Evolutionary conservation across 75 land plant species (phyloP).

Genomic region (Pinus tabuliformis): DNA sequence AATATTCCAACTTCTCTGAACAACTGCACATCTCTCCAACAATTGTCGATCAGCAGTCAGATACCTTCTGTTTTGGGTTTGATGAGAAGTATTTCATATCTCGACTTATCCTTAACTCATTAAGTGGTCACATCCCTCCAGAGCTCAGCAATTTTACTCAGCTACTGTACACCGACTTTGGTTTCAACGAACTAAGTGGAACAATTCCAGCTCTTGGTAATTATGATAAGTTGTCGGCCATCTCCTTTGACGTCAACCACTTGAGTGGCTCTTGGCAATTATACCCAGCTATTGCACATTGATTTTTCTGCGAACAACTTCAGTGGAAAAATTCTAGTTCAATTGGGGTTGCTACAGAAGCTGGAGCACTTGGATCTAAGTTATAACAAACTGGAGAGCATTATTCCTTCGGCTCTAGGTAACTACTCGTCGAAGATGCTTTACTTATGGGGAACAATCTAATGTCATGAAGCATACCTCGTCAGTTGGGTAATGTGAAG

Average conservation of each 20-base stretch:
- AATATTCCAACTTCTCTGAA: too few relatives aligned
- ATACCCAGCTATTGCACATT: too few relatives aligned
- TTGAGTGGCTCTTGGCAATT: background rate
- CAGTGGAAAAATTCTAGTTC: constrained; percentile 11
- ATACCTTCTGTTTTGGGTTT: too few relatives aligned
- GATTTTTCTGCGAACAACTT: constrained; percentile 8
- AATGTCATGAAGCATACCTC: constrained; percentile 8
- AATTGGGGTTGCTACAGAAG: constrained; percentile 5
- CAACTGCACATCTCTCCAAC: too few relatives aligned
- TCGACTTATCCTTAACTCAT: too few relatives aligned
- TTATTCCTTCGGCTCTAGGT: constrained; percentile 11
- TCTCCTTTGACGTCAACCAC: background rate
- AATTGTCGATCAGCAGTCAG: too few relatives aligned
- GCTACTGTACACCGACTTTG: too few relatives aligned
- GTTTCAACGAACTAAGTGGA: too few relatives aligned
- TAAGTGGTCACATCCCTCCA: too few relatives aligned
- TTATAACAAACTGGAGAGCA: constrained; percentile 11
- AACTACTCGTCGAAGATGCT: background rate
- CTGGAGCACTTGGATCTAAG: constrained; percentile 15
- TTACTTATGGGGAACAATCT: constrained; percentile 11
- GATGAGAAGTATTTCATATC: too few relatives aligned
- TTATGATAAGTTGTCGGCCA: background rate
- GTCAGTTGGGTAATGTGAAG: constrained; percentile 1
- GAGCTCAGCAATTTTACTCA: too few relatives aligned
- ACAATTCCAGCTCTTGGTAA: background rate